Evolutionary conservation across 768 basidiomycete species (phyloP).

Genomic region (Lyophyllum shimeji): DNA sequence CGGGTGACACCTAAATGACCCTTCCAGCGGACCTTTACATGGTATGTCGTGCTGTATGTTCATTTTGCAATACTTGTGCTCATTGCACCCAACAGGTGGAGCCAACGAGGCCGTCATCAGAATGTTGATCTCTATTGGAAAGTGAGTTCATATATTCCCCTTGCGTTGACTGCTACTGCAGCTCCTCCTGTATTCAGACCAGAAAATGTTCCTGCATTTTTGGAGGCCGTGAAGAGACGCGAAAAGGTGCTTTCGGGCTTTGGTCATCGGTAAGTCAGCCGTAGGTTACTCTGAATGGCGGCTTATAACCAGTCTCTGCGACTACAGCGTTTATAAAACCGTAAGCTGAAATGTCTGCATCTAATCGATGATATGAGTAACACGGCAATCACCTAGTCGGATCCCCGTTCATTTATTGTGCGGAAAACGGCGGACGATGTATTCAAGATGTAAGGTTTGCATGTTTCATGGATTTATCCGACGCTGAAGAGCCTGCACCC

Average conservation of each 20-base stretch:
- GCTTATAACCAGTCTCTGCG: not conserved
- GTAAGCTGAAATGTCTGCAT: conserved; percentile 31
- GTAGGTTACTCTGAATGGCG: not conserved
- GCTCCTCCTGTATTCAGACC: conserved; percentile 38
- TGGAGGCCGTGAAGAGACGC: conserved; percentile 84
- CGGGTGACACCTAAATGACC: not conserved
- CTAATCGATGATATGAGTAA: not conserved
- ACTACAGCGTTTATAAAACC: conserved; percentile 69
- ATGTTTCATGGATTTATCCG: not conserved
- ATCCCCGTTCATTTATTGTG: conserved; percentile 89
- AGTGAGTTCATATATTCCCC: conserved; percentile 38
- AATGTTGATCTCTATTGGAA: conserved; percentile 88
- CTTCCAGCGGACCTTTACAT: conserved; percentile 64
- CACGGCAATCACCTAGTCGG: conserved; percentile 52
- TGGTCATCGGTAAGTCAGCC: conserved; percentile 66
- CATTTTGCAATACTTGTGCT: not conserved
- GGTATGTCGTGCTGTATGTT: conserved; percentile 33
- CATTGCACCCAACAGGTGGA: conserved; percentile 49
- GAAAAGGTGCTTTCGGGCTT: conserved; percentile 91
- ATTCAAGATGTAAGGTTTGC: conserved; percentile 68
- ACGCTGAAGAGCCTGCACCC: not conserved
- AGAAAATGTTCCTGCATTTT: conserved; percentile 80
- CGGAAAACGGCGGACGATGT: conserved; percentile 89
- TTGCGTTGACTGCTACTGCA: not conserved
- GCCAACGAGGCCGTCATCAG: conserved; percentile 95